Base-by-base conservation (phyloP, 495 filamentous ascomycete genomes). In the Acidomyces sp. region DNA sequence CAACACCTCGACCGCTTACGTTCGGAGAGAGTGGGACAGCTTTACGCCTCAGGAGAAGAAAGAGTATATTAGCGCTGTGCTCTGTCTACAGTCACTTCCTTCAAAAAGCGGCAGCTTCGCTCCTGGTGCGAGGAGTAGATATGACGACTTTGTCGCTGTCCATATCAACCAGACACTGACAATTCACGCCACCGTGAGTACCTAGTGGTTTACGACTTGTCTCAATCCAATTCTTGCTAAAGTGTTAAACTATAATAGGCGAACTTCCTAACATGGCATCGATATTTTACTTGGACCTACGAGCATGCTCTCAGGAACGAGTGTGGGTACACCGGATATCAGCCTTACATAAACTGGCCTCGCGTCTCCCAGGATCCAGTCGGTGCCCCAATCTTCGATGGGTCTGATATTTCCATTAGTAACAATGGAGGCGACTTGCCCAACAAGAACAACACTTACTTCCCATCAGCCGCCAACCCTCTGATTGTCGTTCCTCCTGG, bases 111-210 rank as follows among this genome's bases (percentile, higher is more conserved):
- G 67, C 1, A 32, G 59, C 0, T 37, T 43, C 4, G 68, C 68
- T 34, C 39, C 66, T 40, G 72, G 72, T 28, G 68, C 69, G 1
- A 66, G 56, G 53, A 70, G 61, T 49, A 64, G 75, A 15, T 80
- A 72, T 47, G 80, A 85, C 60, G 80, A 85, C 54, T 83, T 82
- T 50, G 63, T 76, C 27, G 75, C 68, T 10, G 68, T 66, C 10
- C 80, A 86, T 54, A 78, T 82, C 53, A 67, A 72, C 40, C 66
- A 80, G 51, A 76, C 75, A 3, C 48, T 62, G 10, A 40, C 49
- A 1, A 78, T 82, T 41, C 80, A 84, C 53, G 71, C 62, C 43
- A 72, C 70, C 4, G 67, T n/a, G n/a, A n/a, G n/a, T n/a, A n/a
- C n/a, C n/a, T n/a, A n/a, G n/a, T n/a, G n/a, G n/a, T n/a, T n/a